These are phyloP conservation scores for Salix dunnii DNA, from an alignment of 345 rosid species.

Conservation along the genomic window DNA sequence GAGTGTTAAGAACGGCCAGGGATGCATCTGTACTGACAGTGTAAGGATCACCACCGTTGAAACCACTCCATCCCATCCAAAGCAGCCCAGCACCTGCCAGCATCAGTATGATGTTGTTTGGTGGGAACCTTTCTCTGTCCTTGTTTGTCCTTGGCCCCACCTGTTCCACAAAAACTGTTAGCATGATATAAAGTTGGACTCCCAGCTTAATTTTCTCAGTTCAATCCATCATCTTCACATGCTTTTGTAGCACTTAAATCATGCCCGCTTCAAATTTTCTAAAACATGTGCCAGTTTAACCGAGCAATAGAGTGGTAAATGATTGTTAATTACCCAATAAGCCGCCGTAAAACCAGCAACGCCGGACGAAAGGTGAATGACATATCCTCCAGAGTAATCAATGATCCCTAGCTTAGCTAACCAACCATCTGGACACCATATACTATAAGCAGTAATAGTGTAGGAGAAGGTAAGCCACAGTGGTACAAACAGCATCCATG, in stretches of 20 bases:
- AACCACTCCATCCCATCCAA: conserved; percentile 79
- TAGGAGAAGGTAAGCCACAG: conserved; percentile 68
- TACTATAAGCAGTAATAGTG: conserved; percentile 51
- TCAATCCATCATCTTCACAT: not conserved
- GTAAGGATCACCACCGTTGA: conserved; percentile 71
- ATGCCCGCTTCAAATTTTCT: not conserved
- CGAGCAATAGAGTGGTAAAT: not conserved
- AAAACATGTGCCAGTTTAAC: not conserved
- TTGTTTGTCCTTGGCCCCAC: conserved; percentile 62
- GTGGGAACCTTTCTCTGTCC: conserved; percentile 67
- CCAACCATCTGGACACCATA: conserved; percentile 56
- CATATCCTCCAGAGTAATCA: conserved; percentile 62
- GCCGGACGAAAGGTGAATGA: conserved; percentile 61
- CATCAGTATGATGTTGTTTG: conserved; percentile 62
- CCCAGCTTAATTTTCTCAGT: no score
- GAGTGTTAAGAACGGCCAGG: conserved; percentile 68
- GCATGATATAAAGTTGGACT: not conserved
- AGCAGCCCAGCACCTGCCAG: conserved; percentile 63
- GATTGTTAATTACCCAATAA: conserved; percentile 43
- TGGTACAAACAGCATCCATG: conserved; percentile 69
- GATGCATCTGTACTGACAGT: conserved; percentile 47
- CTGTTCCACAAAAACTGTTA: conserved; percentile 13
- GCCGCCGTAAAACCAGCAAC: conserved; percentile 74
- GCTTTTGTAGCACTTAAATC: not conserved
- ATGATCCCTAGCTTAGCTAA: conserved; percentile 43